phyloP scores from a whole-genome alignment of 352 stramenopile species.

The Plasmopara viticola region DNA sequence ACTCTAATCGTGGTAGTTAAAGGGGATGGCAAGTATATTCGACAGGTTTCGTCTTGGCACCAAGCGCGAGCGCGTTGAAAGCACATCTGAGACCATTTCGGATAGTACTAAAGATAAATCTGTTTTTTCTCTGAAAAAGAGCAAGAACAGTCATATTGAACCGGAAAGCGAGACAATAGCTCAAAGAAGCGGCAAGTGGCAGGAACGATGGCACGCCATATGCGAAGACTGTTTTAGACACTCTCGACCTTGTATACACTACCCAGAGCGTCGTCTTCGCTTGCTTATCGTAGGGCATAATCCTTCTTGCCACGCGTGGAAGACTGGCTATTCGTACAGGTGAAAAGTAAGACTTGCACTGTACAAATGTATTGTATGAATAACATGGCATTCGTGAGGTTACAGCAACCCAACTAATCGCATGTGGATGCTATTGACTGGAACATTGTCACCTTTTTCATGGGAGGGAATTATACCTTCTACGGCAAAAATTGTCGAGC shows the following conservation, averaged over 20 bases:
- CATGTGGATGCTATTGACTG: conserved; percentile 84
- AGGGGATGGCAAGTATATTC: conserved; percentile 32
- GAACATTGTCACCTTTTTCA: conserved; percentile 39
- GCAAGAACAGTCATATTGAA: conserved; percentile 8
- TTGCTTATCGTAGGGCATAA: conserved; percentile 87
- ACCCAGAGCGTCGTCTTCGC: conserved; percentile 51
- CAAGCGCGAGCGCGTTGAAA: conserved; percentile 36
- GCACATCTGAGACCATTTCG: not conserved
- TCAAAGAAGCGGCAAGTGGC: conserved; percentile 43
- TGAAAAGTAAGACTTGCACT: conserved; percentile 2
- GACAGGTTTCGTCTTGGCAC: conserved; percentile 50
- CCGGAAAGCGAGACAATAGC: conserved; percentile 3
- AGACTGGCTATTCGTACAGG: conserved; percentile 62
- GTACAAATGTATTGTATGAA: not conserved
- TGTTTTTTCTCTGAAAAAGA: conserved; percentile 2
- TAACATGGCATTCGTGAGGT: not conserved
- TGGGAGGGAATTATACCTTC: conserved; percentile 62
- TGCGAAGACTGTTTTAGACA: conserved; percentile 62
- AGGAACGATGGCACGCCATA: conserved; percentile 78
- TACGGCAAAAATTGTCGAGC: conserved; percentile 47
- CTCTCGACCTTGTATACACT: conserved; percentile 48
- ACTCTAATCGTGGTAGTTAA: not conserved
- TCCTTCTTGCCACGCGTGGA: conserved; percentile 86
- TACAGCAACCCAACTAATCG: conserved; percentile 82
- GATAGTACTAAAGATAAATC: not conserved